Percentiles rank a stretch among this genome's conserved stretches.
Evolutionary conservation across 176 grass and related monocot species (phyloP).

Genomic region (Lolium perenne): DNA sequence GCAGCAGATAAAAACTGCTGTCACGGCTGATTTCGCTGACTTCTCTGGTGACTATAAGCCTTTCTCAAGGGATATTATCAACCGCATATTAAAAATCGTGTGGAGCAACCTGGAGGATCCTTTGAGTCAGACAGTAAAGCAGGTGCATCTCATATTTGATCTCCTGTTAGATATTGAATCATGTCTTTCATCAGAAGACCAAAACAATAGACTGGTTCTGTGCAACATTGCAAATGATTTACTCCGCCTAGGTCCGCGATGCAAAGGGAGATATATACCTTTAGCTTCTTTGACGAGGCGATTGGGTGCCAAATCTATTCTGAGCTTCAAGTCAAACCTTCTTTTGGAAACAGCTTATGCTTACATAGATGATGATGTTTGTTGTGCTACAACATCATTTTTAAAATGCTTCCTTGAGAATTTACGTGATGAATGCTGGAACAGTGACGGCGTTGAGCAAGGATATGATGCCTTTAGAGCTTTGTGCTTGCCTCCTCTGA

Average conservation of each 20-base stretch:
- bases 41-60: constrained; percentile 71
- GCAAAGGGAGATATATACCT: constrained; percentile 93
- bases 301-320: constrained; percentile 82
- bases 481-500: constrained; percentile 80
- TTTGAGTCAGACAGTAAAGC: constrained; percentile 96
- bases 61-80: constrained; percentile 61
- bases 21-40: constrained; percentile 63
- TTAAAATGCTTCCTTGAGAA: constrained; percentile 88
- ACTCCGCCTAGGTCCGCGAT: constrained; percentile 71
- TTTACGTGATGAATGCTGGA: constrained; percentile 93
- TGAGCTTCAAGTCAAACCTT: constrained; percentile 74
- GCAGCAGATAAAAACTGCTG: constrained; percentile 95
- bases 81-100: constrained; percentile 78
- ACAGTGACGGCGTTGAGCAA: constrained; percentile 76
- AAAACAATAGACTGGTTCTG: constrained; percentile 55
- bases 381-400: constrained; percentile 88
- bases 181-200: constrained; percentile 61
- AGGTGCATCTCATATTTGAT: constrained; percentile 98
- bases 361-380: constrained; percentile 91
- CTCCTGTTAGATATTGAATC: constrained; percentile 90
- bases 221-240: constrained; percentile 75
- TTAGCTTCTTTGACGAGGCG: constrained; percentile 91
- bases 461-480: constrained; percentile 77
- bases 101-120: constrained; percentile 98
- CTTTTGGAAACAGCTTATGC: constrained; percentile 87